Evolutionary conservation across 345 rosid genomes (phyloP).

Genomic region (Cardamine resedifolia): DNA sequence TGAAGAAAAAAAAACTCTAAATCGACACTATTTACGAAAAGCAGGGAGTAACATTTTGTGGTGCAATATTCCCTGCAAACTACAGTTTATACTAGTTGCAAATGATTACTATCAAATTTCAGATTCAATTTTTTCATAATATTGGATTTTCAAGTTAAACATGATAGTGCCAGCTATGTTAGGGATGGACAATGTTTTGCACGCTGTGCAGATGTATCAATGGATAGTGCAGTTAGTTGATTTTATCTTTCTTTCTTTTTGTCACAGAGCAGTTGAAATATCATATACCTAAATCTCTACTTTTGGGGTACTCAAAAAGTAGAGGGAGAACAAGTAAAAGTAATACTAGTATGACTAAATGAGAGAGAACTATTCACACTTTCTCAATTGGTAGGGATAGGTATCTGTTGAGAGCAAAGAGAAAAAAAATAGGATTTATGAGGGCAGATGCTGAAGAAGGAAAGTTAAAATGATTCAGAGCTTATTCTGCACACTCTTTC

Average conservation of each 20-base stretch:
- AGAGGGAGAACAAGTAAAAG: no score
- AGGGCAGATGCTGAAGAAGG: slow-evolving; percentile 2
- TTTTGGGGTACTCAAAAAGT: neutral
- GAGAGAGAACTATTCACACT: slow-evolving; percentile 16
- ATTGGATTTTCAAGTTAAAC: neutral
- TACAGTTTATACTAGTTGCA: neutral
- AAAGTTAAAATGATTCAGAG: neutral
- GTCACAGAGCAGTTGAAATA: slow-evolving; percentile 6
- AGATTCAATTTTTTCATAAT: neutral
- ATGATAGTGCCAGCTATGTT: neutral
- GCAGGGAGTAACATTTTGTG: neutral
- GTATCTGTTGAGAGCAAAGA: slow-evolving; percentile 7
- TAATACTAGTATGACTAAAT: neutral
- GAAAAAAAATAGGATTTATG: neutral
- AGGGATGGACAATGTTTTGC: neutral
- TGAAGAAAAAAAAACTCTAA: no score
- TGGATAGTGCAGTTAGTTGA: slow-evolving; percentile 20
- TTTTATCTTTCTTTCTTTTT: neutral
- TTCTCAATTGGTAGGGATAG: slow-evolving; percentile 21
- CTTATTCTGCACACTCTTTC: neutral
- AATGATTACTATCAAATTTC: neutral
- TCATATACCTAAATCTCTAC: neutral
- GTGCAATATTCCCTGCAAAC: neutral
- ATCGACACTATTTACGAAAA: no score
- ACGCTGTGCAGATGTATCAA: slow-evolving; percentile 1